These are phyloP conservation scores for Colletotrichum limetticola DNA, from an alignment of 2,329 filamentous ascomycete species.

Conservation along the genomic window DNA sequence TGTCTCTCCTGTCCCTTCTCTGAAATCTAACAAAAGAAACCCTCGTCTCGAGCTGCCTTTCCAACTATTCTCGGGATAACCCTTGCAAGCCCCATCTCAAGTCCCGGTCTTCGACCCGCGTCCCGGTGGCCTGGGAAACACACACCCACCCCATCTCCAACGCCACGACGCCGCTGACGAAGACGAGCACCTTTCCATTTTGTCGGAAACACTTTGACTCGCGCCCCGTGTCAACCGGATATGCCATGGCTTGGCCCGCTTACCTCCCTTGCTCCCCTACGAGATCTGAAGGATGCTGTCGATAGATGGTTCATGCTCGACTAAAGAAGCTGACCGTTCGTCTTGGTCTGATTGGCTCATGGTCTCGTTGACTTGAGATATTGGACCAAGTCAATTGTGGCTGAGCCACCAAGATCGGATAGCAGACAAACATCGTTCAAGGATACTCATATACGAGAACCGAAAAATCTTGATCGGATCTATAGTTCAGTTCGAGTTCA, in stretches of 20 bases:
- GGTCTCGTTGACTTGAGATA: too few relatives aligned
- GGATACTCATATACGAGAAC: neutral
- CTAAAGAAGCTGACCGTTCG: too few relatives aligned
- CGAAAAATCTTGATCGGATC: neutral
- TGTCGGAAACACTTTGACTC: slow-evolving; percentile 21
- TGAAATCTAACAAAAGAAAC: neutral
- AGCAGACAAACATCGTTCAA: neutral
- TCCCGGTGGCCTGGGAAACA: neutral
- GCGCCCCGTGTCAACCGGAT: slow-evolving; percentile 14
- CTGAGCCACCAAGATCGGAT: neutral
- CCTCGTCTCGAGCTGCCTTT: neutral
- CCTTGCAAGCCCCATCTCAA: neutral
- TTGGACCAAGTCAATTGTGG: neutral
- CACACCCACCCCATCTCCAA: neutral
- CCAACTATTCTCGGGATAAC: neutral
- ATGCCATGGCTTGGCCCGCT: neutral
- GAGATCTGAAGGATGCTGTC: too few relatives aligned
- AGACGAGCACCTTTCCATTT: neutral
- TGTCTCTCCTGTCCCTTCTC: neutral
- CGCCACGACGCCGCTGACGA: neutral
- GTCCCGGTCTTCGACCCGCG: neutral
- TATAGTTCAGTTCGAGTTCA: neutral
- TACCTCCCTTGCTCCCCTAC: too few relatives aligned
- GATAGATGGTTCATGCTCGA: too few relatives aligned
- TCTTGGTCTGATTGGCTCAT: too few relatives aligned